Evolutionary conservation across 169 alveolate genomes (phyloP), one percentile per base, ranked within the genome.

Genomic region (Cryptosporidium sp.): DNA sequence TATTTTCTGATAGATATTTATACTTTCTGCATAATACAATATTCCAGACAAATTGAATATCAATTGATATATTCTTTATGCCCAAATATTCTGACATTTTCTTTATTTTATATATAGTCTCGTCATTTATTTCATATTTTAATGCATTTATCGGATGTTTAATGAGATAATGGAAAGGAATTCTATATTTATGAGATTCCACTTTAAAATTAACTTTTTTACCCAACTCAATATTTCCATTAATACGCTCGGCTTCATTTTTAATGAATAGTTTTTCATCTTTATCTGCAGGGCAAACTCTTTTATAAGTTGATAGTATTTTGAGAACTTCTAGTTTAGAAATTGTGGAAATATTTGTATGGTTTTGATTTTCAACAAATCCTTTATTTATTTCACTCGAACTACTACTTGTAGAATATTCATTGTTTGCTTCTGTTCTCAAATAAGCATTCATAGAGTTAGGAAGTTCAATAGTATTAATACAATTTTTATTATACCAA

Each of bases 11-110:
- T 37, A 23, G 58, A 73, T 6, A 60, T 51, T 67, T 60, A 48
- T 44, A 42, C 52, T 62, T 80, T 31, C 89, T 80, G 44, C 75
- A 37, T 7, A 67, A 62, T n/a, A 80, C 89, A 37, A 80, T 80
- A 45, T 80, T 80, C 89, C 89, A 80, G 1, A 80, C 89, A 48
- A 80, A 65, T 37, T 80, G 89, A 45, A 80, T 80, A 65, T 80
- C 89, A 23, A 80, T 62, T 1, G 14, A 33, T 31, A 62, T 31
- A 33, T 18, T 60, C 61, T 37, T 9, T 26, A 80, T 80, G 12
- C 75, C 75, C 37, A 80, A 51, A 44, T 42, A 23, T 14, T 60
- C 51, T n/a, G 75, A 42, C 35, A 80, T 42, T 65, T 26, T 61
- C 42, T 80, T 80, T 3, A 80, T 60, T 42, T 60, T 80, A 31